A percentile compares a stretch with the other conserved stretches of the same genome.
These are phyloP conservation scores for Dichomitus squalens DNA, from an alignment of 1,284 basidiomycete genomes.

Conservation along the genomic window DNA sequence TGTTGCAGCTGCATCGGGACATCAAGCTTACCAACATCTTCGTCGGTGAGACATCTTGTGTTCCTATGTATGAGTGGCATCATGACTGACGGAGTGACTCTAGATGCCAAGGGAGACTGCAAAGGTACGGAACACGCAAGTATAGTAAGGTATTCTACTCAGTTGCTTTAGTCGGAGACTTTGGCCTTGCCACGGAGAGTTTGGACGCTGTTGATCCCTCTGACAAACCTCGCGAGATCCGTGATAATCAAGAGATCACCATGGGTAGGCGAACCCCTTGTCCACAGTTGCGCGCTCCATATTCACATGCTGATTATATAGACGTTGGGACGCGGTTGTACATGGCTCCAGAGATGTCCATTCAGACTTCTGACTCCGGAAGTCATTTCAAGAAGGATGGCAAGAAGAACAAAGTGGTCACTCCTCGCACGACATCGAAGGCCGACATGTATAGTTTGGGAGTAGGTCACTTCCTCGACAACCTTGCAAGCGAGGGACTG, in stretches of 20 bases:
- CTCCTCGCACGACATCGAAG: constrained; percentile 73
- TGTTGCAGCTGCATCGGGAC: constrained; percentile 78
- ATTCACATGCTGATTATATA: constrained; percentile 28
- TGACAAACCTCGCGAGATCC: constrained; percentile 45
- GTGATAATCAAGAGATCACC: constrained; percentile 66
- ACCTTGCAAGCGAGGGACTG: background rate
- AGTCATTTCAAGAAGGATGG: background rate
- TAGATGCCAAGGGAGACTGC: constrained; percentile 87
- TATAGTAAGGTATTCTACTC: background rate
- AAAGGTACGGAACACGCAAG: constrained; percentile 55
- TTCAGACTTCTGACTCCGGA: constrained; percentile 40
- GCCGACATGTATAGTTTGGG: constrained; percentile 97
- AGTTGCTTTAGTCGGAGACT: constrained; percentile 85
- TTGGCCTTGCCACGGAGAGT: constrained; percentile 88
- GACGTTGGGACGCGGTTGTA: constrained; percentile 94
- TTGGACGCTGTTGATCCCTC: constrained; percentile 74
- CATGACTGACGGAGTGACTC: background rate
- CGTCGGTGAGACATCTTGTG: constrained; percentile 57
- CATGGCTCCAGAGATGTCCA: constrained; percentile 83
- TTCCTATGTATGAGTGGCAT: background rate
- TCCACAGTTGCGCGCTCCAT: background rate
- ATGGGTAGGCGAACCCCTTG: constrained; percentile 47
- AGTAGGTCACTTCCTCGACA: constrained; percentile 37
- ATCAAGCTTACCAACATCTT: constrained; percentile 93
- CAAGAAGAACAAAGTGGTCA: constrained; percentile 47